Percentiles rank a stretch among this genome's conserved stretches.
phyloP scores from a whole-genome alignment of 371 early-diverging fungal species.

The Mucor saturninus region DNA sequence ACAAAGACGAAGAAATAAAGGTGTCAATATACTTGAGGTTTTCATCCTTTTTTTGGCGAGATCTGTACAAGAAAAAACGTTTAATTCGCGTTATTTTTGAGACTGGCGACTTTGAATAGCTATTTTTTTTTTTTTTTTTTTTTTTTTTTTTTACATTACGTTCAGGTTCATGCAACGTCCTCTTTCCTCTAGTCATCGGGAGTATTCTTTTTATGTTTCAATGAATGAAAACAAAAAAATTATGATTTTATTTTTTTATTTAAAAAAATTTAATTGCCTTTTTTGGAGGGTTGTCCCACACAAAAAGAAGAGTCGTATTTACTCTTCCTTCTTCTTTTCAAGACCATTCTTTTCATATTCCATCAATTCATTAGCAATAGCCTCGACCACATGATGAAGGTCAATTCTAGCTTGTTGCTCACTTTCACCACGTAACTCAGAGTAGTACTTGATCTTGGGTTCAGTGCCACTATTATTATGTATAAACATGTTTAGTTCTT shows the following conservation, averaged over 20 bases:
- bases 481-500: neutral
- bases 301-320: slow-evolving; percentile 1
- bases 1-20: neutral
- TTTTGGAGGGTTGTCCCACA: neutral
- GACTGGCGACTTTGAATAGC: no score
- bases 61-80: neutral
- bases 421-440: slow-evolving; percentile 70
- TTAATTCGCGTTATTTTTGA: no score
- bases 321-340: slow-evolving; percentile 41
- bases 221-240: neutral
- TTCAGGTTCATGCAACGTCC: neutral
- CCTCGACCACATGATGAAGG: slow-evolving; percentile 53
- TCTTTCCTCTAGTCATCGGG: neutral
- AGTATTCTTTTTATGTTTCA: neutral
- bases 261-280: neutral
- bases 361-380: slow-evolving; percentile 61
- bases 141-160: neutral
- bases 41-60: neutral
- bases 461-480: slow-evolving; percentile 81
- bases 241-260: neutral
- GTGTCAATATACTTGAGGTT: neutral
- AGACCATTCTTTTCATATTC: slow-evolving; percentile 61
- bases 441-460: slow-evolving; percentile 96
- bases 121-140: no score
- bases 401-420: slow-evolving; percentile 58